These are phyloP conservation scores for Millerago galiae DNA, from an alignment of 805 yeast genomes.

Conservation along the genomic window DNA sequence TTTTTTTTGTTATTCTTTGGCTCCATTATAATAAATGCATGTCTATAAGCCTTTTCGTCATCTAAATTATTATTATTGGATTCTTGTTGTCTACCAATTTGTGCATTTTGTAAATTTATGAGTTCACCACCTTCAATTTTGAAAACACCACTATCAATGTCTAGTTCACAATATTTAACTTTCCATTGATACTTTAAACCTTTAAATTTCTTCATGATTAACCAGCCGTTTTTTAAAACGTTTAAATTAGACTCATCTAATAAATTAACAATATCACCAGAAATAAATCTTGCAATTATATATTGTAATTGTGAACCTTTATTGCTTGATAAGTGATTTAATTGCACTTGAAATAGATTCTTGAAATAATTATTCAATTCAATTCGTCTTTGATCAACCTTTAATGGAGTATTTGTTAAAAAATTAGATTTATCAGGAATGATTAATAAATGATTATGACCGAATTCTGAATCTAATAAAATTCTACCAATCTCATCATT, in stretches of 20 bases:
- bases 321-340: slow-evolving; percentile 40
- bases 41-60: slow-evolving; percentile 36
- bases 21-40: slow-evolving; percentile 54
- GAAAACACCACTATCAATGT: slow-evolving; percentile 49
- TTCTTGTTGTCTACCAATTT: slow-evolving; percentile 46
- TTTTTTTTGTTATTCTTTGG: slow-evolving; percentile 28
- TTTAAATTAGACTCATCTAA: slow-evolving; percentile 46
- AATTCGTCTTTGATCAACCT: slow-evolving; percentile 54
- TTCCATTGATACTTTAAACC: slow-evolving; percentile 65
- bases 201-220: slow-evolving; percentile 52
- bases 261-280: slow-evolving; percentile 59
- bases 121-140: slow-evolving; percentile 50
- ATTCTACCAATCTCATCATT: slow-evolving; percentile 11
- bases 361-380: slow-evolving; percentile 54
- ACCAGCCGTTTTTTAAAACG: slow-evolving; percentile 54
- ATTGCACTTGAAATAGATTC: slow-evolving; percentile 47
- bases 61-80: slow-evolving; percentile 11
- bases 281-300: slow-evolving; percentile 53
- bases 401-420: slow-evolving; percentile 50
- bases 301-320: slow-evolving; percentile 14
- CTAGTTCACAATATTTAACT: slow-evolving; percentile 51
- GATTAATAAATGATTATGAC: slow-evolving; percentile 41
- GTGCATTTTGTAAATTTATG: slow-evolving; percentile 43
- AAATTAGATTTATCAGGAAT: slow-evolving; percentile 63
- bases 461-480: slow-evolving; percentile 46